A percentile compares a stretch with the other conserved stretches of the same genome.
phyloP scores from a whole-genome alignment of 2,329 filamentous ascomycete species.

The Pseudonectria buxi region DNA sequence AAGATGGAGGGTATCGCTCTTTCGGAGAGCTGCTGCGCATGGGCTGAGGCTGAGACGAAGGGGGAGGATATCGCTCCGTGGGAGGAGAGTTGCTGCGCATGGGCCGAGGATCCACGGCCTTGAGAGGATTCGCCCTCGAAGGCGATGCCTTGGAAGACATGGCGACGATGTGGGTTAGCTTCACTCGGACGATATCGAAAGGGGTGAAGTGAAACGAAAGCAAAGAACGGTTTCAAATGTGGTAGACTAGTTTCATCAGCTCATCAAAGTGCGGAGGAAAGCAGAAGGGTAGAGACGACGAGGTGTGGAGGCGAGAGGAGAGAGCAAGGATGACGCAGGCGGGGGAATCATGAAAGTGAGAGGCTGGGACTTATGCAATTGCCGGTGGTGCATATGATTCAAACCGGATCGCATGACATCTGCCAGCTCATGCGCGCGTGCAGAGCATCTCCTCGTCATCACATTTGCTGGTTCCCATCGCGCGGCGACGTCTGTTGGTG shows the following conservation, averaged over 20 bases:
- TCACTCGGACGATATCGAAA: too few species aligned
- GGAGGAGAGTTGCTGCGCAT: slow-evolving; percentile 19
- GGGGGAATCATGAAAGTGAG: too few species aligned
- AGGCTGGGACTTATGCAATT: too few species aligned
- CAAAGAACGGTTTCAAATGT: background rate
- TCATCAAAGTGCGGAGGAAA: background rate
- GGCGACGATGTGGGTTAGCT: slow-evolving; percentile 1
- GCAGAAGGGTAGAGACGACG: too few species aligned
- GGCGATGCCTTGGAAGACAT: slow-evolving; percentile 7
- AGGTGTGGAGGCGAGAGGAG: too few species aligned
- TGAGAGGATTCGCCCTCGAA: slow-evolving; percentile 17
- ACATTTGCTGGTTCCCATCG: too few species aligned
- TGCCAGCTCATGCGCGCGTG: too few species aligned
- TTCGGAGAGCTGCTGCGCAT: slow-evolving; percentile 18
- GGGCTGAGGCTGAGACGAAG: slow-evolving; percentile 8
- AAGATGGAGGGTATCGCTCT: slow-evolving; percentile 9
- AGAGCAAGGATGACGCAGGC: too few species aligned
- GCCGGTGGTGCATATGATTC: too few species aligned
- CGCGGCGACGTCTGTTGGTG: background rate
- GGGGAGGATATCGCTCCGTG: slow-evolving; percentile 10
- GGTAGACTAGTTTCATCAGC: too few species aligned
- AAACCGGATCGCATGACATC: too few species aligned
- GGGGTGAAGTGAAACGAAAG: background rate
- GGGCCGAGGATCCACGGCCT: slow-evolving; percentile 22
- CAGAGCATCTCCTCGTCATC: too few species aligned